Evolutionary conservation across 2,329 filamentous ascomycete genomes (phyloP), one percentile per base, ranked within the genome.

Genomic region (Cladosporium phlei): DNA sequence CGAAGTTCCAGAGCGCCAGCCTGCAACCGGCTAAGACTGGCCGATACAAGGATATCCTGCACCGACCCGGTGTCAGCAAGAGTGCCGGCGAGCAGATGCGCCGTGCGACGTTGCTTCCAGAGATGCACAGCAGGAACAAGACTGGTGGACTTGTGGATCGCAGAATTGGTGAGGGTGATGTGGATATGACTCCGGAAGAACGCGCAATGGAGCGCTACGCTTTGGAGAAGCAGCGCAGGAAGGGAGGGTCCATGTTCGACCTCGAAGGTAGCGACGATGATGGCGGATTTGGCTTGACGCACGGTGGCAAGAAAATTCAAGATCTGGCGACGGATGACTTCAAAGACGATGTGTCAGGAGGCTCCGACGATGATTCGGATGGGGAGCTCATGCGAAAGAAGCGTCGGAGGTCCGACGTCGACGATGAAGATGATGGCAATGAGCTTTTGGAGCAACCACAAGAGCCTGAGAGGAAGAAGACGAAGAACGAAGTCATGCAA

Each of bases 401-500:
- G 53, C 59, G 66, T 52, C 59, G 69, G 27, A 42, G 51, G 8
- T 52, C 54, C 10, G 58, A 56, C 22, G 71, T 74, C 40, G 75
- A 72, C 3, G 73, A 73, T 5, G 71, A 68, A n/a, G 59, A 60
- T 5, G 55, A 55, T 7, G 57, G 51, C 1, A 71, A 69, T 3
- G 73, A 72, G 5, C 73, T 73, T 0, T 71, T 70, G 14, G 54
- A 52, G 4, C 14, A 34, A 27, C 74, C 75, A 27, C 74, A 74
- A 16, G 71, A 83, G 52, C 89, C 88, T 0, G 85, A 91, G 58
- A 46, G 53, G 9, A 49, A 55, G 67, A 98, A 96, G 72, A 84
- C 84, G 3, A 97, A 96, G 69, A 86, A 93, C 45, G 93, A 98
- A 67, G 87, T 98, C 39, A 96, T 97, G 88, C 86, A 95, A 60